Evolutionary conservation across 352 stramenopile species (phyloP), one percentile per base, ranked within the genome.

Genomic region (Pythium guiyangense): DNA sequence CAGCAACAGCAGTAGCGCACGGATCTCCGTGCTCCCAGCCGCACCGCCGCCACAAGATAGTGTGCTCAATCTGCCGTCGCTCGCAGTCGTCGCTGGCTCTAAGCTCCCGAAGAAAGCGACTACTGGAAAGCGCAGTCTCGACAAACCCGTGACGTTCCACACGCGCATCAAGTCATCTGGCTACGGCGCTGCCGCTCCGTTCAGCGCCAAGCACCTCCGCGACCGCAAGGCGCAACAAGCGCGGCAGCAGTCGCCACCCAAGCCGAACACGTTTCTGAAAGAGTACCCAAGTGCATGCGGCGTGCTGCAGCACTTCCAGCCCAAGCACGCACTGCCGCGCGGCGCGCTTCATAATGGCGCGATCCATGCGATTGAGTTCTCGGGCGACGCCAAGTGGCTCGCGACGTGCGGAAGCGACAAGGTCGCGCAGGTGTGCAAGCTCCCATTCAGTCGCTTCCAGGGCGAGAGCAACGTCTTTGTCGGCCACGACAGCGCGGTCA

Each of bases 141-240:
- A 96, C 67, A 86, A 92, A 15, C 80, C 86, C 20, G 72, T 95
- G 45, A 91, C 83, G 22, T 96, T 94, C 43, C 86, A 86, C 43
- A 77, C 77, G 15, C 70, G 77, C 17, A 83, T 96, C 51, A 77
- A 79, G 50, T 96, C 87, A 12, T 94, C 84, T 1, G 87, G 87
- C 0, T 96, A 96, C 63, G 87, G 85, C 43, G 20, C 50, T 15
- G 15, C 46, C 46, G 20, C 67, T 59, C 49, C 60, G 11, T 76
- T 78, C 20, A 53, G 54, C 1, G 43, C 49, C 3, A 79, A 62
- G 31, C 79, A 67, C 27, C 69, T 64, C 58, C 51, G 70, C 45
- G 50, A 66, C 18, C 57, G 52, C 27, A 72, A 71, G 49, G 71
- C 62, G 11, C 52, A 52, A 15, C 44, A 34, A 10, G 40, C 18